Evolutionary conservation across 164 flowering plant species (phyloP).

Genomic region (Aristolochia contorta): DNA sequence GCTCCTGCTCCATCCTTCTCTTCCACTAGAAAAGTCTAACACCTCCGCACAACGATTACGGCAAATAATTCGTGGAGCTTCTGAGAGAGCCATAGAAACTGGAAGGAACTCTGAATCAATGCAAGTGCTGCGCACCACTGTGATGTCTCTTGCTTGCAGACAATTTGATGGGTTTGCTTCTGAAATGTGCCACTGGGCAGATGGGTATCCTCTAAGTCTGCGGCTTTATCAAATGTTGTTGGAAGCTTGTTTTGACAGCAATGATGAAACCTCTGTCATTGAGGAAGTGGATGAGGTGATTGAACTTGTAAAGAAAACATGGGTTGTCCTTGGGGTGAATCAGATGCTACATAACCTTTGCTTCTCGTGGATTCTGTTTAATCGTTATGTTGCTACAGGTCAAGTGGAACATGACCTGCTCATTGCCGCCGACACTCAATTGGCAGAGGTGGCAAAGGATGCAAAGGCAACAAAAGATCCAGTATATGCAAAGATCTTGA

Average conservation of each 20-base stretch:
- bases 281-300: constrained; percentile 84
- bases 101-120: constrained; percentile 58
- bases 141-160: constrained; percentile 65
- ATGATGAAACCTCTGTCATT: constrained; percentile 55
- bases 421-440: constrained; percentile 50
- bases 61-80: constrained; percentile 45
- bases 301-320: constrained; percentile 81
- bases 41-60: constrained; percentile 39
- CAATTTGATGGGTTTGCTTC: constrained; percentile 47
- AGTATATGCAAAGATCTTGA: constrained; percentile 39
- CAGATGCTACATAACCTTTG: constrained; percentile 79
- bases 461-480: constrained; percentile 46
- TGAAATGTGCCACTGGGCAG: constrained; percentile 86
- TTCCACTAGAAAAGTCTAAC: constrained; percentile 39
- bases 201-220: constrained; percentile 74
- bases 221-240: constrained; percentile 60
- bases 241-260: constrained; percentile 73
- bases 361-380: constrained; percentile 72
- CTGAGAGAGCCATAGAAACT: constrained; percentile 53
- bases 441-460: constrained; percentile 64
- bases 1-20: constrained; percentile 58
- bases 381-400: constrained; percentile 55
- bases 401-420: constrained; percentile 67
- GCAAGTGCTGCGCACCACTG: constrained; percentile 47
- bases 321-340: constrained; percentile 69